These are phyloP conservation scores for Aspergillus affinis DNA, from an alignment of 495 filamentous ascomycete species.

Conservation along the genomic window DNA sequence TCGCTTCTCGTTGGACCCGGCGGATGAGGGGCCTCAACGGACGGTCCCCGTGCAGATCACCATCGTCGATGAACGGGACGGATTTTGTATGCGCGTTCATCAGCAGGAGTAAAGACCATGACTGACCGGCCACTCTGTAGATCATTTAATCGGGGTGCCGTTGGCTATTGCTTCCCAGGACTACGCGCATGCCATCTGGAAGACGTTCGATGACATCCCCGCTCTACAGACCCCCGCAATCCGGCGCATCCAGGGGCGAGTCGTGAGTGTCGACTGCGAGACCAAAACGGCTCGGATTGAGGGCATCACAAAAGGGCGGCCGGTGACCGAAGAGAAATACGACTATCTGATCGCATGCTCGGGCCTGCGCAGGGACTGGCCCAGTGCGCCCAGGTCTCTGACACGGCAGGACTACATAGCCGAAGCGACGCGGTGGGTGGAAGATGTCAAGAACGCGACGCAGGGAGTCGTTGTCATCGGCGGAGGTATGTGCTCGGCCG, in stretches of 20 bases:
- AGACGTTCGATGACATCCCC: conserved; percentile 1
- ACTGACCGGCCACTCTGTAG: not conserved
- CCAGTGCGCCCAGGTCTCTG: conserved; percentile 53
- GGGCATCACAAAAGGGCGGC: conserved; percentile 17
- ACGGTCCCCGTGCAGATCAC: conserved; percentile 50
- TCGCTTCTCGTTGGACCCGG: conserved; percentile 12
- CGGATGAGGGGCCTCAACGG: conserved; percentile 15
- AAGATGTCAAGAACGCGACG: not conserved
- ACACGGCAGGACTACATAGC: conserved; percentile 48
- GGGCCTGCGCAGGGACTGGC: conserved; percentile 56
- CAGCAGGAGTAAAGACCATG: not conserved
- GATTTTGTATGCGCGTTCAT: conserved; percentile 49
- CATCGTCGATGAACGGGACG: conserved; percentile 62
- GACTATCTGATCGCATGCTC: conserved; percentile 59
- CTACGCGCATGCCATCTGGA: not conserved
- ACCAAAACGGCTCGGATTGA: conserved; percentile 1
- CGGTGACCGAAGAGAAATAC: conserved; percentile 37
- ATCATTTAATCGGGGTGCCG: conserved; percentile 48
- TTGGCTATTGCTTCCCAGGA: conserved; percentile 1
- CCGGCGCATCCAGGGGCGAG: conserved; percentile 1
- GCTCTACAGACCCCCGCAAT: not conserved
- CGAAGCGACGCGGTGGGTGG: conserved; percentile 42
- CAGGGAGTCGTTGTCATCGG: conserved; percentile 46
- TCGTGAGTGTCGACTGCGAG: not conserved
- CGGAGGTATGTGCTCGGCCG: conserved; percentile 28